Evolutionary conservation across 257 asterid genomes (phyloP).

Genomic region (Ballota nigra): DNA sequence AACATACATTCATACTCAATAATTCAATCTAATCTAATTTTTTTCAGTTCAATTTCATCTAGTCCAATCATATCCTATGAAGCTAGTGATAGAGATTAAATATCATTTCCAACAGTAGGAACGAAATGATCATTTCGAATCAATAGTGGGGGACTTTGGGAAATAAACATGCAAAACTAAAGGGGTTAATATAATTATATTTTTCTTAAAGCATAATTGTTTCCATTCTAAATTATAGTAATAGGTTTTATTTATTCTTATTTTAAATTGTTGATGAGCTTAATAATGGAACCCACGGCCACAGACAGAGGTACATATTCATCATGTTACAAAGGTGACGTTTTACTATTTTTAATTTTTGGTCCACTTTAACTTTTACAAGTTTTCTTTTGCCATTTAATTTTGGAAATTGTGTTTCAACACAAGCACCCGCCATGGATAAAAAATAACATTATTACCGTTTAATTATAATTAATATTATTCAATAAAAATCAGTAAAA

Average conservation of each 20-base stretch:
- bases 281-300: not conserved
- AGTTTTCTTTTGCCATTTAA: not conserved
- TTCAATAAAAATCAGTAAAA: too few species aligned
- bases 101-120: not conserved
- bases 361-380: not conserved
- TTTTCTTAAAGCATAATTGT: too few species aligned
- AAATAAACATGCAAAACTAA: not conserved
- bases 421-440: not conserved
- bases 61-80: too few species aligned
- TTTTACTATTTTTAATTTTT: not conserved
- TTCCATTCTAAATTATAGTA: not conserved
- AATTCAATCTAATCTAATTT: too few species aligned
- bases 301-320: not conserved
- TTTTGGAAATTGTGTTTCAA: not conserved
- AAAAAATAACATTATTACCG: not conserved
- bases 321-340: not conserved
- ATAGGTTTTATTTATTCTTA: not conserved
- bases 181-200: not conserved
- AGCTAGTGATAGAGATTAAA: too few species aligned
- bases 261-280: not conserved
- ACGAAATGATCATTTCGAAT: not conserved
- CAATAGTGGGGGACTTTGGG: not conserved
- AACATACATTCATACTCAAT: too few species aligned
- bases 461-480: too few species aligned
- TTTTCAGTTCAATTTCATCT: too few species aligned